Percentiles rank a stretch among this genome's conserved stretches.
phyloP scores from a whole-genome alignment of 2,329 filamentous ascomycete species.

The Penicillium sclerotigenum region DNA sequence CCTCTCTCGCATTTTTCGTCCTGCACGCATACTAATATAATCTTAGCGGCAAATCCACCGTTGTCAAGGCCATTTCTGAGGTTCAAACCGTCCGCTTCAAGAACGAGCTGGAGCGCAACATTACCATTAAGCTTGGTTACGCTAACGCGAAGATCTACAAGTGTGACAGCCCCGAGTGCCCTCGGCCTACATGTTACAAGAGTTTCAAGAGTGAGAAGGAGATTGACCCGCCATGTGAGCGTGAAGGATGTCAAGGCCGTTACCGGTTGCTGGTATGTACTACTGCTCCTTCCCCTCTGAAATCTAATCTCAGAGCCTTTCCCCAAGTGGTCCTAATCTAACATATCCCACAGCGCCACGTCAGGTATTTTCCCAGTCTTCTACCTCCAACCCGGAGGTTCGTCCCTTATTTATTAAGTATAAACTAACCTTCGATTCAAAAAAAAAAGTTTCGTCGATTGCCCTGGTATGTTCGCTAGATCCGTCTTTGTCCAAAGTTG shows the following conservation, averaged over 20 bases:
- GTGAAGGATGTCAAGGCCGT: constrained; percentile 81
- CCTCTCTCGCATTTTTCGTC: neutral
- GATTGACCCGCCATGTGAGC: constrained; percentile 91
- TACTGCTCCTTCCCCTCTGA: constrained; percentile 31
- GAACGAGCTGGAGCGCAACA: constrained; percentile 98
- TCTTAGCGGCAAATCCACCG: constrained; percentile 79
- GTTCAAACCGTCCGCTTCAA: constrained; percentile 99
- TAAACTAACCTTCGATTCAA: constrained; percentile 11
- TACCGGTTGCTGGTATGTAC: constrained; percentile 92
- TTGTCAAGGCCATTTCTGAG: constrained; percentile 98
- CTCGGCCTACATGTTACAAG: constrained; percentile 89
- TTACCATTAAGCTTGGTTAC: constrained; percentile 99
- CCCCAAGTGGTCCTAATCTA: neutral
- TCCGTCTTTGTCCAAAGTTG: neutral
- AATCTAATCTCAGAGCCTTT: neutral
- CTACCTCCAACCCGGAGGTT: neutral
- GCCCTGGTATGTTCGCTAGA: constrained; percentile 57
- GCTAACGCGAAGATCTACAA: constrained; percentile 99
- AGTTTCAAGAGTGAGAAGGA: constrained; percentile 99
- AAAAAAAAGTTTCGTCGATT: constrained; percentile 79
- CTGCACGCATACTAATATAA: neutral
- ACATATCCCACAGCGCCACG: constrained; percentile 2
- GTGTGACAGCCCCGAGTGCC: constrained; percentile 89
- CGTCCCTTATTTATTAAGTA: neutral
- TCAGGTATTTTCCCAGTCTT: constrained; percentile 3